These are phyloP conservation scores for Sophora flavescens DNA, from an alignment of 306 rosid genomes.

Conservation along the genomic window DNA sequence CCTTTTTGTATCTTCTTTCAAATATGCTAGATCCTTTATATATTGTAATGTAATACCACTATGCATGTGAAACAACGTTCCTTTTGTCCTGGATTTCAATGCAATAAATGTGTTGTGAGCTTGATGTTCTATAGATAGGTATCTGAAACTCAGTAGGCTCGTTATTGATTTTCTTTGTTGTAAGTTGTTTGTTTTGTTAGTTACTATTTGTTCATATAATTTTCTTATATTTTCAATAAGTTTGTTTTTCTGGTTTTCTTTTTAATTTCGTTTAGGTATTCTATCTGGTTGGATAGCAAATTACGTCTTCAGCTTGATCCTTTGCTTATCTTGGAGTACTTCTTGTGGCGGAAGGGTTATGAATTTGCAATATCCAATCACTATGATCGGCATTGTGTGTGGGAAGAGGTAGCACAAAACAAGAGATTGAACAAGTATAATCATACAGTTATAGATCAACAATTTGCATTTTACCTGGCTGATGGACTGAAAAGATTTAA, in stretches of 20 bases:
- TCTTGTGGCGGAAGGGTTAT: slow-evolving; percentile 88
- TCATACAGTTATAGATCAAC: slow-evolving; percentile 75
- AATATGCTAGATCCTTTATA: not conserved
- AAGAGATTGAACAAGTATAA: slow-evolving; percentile 87
- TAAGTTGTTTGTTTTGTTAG: not conserved
- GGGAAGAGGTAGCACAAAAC: slow-evolving; percentile 86
- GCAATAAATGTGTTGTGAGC: not conserved
- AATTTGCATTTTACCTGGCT: slow-evolving; percentile 74
- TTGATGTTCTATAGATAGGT: not conserved
- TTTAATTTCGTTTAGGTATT: slow-evolving; percentile 64
- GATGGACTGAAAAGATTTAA: slow-evolving; percentile 80
- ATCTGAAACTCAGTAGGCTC: slow-evolving; percentile 27
- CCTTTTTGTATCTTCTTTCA: too few species aligned
- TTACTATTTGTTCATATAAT: not conserved
- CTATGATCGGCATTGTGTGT: slow-evolving; percentile 82
- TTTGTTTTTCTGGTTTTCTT: slow-evolving; percentile 37
- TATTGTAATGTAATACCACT: too few species aligned
- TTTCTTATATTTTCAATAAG: slow-evolving; percentile 8
- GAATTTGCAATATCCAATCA: slow-evolving; percentile 88
- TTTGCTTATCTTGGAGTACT: slow-evolving; percentile 83
- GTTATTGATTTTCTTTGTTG: slow-evolving; percentile 13
- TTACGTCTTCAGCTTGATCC: slow-evolving; percentile 93
- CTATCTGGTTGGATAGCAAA: slow-evolving; percentile 98
- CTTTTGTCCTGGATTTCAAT: not conserved
- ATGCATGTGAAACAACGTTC: not conserved